phyloP scores from a whole-genome alignment of 2,329 filamentous ascomycete genomes.

The Teratosphaeria viscida region DNA sequence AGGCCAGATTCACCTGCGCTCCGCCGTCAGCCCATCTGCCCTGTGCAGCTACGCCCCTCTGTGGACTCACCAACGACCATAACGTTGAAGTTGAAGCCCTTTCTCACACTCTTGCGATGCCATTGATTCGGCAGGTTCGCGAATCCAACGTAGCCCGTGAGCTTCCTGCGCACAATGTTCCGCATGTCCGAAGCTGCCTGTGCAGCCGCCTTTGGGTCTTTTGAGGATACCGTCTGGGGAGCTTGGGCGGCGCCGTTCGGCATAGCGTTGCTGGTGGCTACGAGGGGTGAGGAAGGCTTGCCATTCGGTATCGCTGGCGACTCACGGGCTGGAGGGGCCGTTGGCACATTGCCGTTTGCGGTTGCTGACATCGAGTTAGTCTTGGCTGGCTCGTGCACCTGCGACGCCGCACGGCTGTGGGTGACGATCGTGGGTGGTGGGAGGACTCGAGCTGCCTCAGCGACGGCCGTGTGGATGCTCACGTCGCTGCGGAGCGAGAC shows the following conservation, averaged over 20 bases:
- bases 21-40: constrained; percentile 1
- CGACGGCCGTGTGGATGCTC: neutral
- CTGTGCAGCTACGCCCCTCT: neutral
- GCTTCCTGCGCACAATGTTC: constrained; percentile 96
- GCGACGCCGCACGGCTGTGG: neutral
- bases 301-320: constrained; percentile 25
- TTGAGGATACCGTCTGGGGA: constrained; percentile 52
- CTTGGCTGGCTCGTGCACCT: neutral
- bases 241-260: constrained; percentile 36
- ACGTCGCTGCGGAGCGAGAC: neutral
- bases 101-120: constrained; percentile 99
- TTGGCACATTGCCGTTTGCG: constrained; percentile 30
- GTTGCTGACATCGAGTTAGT: constrained; percentile 27
- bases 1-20: constrained; percentile 86
- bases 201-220: constrained; percentile 50
- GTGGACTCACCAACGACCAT: constrained; percentile 91
- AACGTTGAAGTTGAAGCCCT: constrained; percentile 99
- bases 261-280: constrained; percentile 44
- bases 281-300: neutral
- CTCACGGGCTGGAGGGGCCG: constrained; percentile 35
- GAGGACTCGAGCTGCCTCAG: neutral
- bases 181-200: constrained; percentile 49
- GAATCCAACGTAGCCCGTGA: constrained; percentile 97
- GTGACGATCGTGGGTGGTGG: neutral
- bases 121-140: constrained; percentile 98